Evolutionary conservation across 805 yeast genomes (phyloP).

Genomic region (Ogataea degrootiae): DNA sequence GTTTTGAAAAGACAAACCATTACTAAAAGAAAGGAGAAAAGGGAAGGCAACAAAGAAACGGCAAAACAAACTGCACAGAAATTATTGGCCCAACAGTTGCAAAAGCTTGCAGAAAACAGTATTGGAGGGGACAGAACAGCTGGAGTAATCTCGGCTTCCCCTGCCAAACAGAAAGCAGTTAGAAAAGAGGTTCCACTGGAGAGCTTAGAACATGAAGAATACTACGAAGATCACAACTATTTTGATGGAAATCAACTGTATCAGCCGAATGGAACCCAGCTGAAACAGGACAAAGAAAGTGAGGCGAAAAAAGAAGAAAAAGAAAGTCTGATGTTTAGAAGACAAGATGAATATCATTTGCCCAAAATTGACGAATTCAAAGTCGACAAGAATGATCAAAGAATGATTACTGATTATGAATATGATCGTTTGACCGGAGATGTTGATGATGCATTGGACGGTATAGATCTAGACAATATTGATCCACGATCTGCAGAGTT

Average conservation of each 20-base stretch:
- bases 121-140: neutral
- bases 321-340: constrained; percentile 35
- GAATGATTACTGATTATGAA: constrained; percentile 73
- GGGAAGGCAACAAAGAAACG: constrained; percentile 69
- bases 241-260: constrained; percentile 6
- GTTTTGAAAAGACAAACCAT: constrained; percentile 76
- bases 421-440: constrained; percentile 55
- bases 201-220: constrained; percentile 29
- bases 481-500: constrained; percentile 85
- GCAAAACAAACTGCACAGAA: constrained; percentile 74
- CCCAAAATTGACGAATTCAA: constrained; percentile 58
- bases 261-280: constrained; percentile 4
- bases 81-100: constrained; percentile 75
- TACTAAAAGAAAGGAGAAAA: constrained; percentile 59
- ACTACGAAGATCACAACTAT: constrained; percentile 32
- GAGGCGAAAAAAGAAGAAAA: constrained; percentile 7
- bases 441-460: constrained; percentile 58
- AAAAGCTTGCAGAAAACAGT: constrained; percentile 41
- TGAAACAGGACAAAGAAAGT: constrained; percentile 1
- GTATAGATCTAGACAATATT: constrained; percentile 62
- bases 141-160: neutral
- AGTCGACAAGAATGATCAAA: constrained; percentile 54
- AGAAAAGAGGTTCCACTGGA: constrained; percentile 17
- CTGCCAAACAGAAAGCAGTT: constrained; percentile 5
- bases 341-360: constrained; percentile 79